Conservation (phyloP, 2,329 filamentous ascomycete species). For the Scortechinia acanthostroma region DNA sequence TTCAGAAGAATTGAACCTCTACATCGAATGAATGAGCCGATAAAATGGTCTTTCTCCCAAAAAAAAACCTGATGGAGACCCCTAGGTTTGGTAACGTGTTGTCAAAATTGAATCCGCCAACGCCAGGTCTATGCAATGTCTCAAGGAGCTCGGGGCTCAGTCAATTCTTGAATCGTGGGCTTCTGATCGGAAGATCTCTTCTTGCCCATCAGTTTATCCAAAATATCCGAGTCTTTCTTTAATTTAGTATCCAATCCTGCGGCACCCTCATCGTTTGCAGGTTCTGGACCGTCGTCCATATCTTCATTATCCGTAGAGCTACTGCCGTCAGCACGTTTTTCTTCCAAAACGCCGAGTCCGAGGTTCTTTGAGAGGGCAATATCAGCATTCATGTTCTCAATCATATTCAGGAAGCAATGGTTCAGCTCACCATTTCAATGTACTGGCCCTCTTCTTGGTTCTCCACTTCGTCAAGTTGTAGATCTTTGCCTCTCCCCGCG, state of each 20-base stretch:
- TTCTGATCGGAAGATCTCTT: background rate
- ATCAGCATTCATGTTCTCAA: conserved; percentile 4
- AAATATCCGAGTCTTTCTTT: background rate
- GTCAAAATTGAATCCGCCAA: no score
- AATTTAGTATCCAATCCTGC: no score
- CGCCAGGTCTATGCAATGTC: no score
- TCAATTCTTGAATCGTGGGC: background rate
- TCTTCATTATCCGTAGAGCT: conserved; percentile 1
- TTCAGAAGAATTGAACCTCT: no score
- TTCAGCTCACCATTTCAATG: conserved; percentile 9
- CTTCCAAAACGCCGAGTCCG: conserved; percentile 31
- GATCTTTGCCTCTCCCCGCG: conserved; percentile 16
- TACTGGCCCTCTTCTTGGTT: conserved; percentile 18
- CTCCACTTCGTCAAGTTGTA: conserved; percentile 17
- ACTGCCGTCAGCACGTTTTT: conserved; percentile 17
- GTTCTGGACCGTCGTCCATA: background rate
- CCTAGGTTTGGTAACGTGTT: no score
- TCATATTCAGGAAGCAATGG: conserved; percentile 1
- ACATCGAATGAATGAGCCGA: no score
- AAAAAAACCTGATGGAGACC: no score
- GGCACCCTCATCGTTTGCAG: no score
- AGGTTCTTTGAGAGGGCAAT: conserved; percentile 21
- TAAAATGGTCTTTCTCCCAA: no score
- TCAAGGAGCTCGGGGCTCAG: no score
- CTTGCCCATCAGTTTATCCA: background rate